Percentiles rank a stretch among this genome's conserved stretches.
phyloP scores from a whole-genome alignment of 768 basidiomycete genomes.

The Lentinula sp. region DNA sequence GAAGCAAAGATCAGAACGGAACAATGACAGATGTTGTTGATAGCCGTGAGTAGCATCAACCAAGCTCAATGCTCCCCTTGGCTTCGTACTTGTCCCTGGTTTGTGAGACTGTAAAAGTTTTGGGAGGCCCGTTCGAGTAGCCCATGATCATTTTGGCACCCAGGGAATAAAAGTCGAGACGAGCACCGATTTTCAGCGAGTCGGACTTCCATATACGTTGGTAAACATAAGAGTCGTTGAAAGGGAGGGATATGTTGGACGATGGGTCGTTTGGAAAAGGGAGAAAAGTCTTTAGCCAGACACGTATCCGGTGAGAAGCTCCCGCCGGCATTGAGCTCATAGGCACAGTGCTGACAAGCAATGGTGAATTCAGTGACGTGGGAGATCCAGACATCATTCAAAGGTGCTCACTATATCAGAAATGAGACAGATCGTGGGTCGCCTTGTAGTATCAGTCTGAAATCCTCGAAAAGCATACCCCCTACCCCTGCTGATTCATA shows the following conservation, averaged over 20 bases:
- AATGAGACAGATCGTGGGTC: conserved; percentile 51
- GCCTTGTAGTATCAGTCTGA: conserved; percentile 45
- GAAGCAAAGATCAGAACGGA: not conserved
- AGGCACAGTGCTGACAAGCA: conserved; percentile 41
- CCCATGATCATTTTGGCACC: conserved; percentile 48
- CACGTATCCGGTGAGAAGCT: conserved; percentile 56
- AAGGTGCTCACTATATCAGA: conserved; percentile 49
- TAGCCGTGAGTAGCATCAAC: not conserved
- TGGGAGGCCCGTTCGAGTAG: conserved; percentile 30
- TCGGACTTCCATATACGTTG: conserved; percentile 66
- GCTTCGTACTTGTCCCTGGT: conserved; percentile 3
- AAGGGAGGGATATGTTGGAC: conserved; percentile 27
- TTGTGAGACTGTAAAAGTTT: conserved; percentile 23
- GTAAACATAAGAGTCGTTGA: conserved; percentile 48
- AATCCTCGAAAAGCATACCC: conserved; percentile 44
- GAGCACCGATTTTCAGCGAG: conserved; percentile 51
- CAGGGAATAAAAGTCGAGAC: conserved; percentile 48
- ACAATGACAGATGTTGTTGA: not conserved
- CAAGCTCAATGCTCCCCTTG: conserved; percentile 1
- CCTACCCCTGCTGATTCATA: conserved; percentile 65
- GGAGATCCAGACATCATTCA: not conserved
- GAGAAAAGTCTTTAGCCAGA: conserved; percentile 53
- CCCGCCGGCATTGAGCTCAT: conserved; percentile 46
- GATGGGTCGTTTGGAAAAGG: conserved; percentile 24
- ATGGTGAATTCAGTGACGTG: conserved; percentile 1